Base-by-base conservation (phyloP, 2,329 filamentous ascomycete genomes). In the Claviceps sorghi region DNA sequence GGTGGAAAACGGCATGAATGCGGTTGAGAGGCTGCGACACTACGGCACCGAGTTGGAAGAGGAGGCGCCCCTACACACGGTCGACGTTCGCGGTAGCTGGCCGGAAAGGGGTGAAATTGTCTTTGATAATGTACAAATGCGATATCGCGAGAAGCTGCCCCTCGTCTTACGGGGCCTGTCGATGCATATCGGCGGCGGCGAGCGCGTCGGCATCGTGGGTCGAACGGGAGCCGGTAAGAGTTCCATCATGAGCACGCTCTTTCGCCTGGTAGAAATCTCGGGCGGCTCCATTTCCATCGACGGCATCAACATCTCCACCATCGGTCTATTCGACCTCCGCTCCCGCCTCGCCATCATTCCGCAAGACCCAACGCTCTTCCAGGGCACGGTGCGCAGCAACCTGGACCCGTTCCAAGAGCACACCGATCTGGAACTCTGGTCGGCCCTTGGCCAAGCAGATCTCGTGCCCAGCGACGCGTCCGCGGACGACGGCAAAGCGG, bases 1-100 rank as follows among this genome's bases (percentile, higher is more conserved):
- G 67, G 88, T 97, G 9, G 91, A 97, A 67, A 97, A 96, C 69
- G 88, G 90, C 63, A 97, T 97, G 91, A 97, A 96, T 65, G 84
- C 90, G 0, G 93, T 94, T 0, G 91, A 97, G 69, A 84, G 93
- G 49, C 75, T 97, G 36, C 82, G 89, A 64, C 88, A 95, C 71
- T 97, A 97, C 65, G 90, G 88, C 52, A 88, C 80, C 1, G 69
- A 87, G 59, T 78, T 98, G 4, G 89, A 95, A 57, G 85, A 95
- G 64, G 93, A 97, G 67, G 88, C 91, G 0, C 88, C 90, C 0
- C 74, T 90, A 1, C 86, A 90, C 60, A 83, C 87, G 43, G 66
- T 83, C 48, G 79, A 89, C 5, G 79, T 95, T 3, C 79, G 81
- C 19, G 71, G 79, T 1, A 76, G 76, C 21, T 98, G 93, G 93